phyloP scores from a whole-genome alignment of 352 stramenopile genomes.

The Peronosclerospora sorghi region DNA sequence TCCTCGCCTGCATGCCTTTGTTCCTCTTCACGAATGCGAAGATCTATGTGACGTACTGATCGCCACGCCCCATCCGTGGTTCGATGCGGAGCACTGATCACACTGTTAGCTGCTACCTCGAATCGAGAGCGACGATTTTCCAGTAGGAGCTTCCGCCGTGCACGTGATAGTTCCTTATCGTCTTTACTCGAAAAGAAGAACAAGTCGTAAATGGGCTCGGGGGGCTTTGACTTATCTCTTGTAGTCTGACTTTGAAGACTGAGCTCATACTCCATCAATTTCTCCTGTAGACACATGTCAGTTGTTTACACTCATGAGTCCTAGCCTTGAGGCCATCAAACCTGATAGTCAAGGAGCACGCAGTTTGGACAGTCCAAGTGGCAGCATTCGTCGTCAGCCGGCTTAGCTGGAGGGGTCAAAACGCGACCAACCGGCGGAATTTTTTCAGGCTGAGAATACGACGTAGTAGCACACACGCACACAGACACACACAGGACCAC shows the following conservation, averaged over 20 bases:
- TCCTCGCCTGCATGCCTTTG: slow-evolving; percentile 37
- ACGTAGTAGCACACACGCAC: too few relatives aligned
- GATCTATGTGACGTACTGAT: slow-evolving; percentile 63
- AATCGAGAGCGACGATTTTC: slow-evolving; percentile 36
- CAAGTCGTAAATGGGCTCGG: slow-evolving; percentile 36
- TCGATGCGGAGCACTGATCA: slow-evolving; percentile 49
- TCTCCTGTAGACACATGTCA: slow-evolving; percentile 32
- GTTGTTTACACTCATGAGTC: neutral
- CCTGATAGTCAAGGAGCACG: slow-evolving; percentile 78
- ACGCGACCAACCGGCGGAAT: slow-evolving; percentile 16
- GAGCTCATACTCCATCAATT: slow-evolving; percentile 75
- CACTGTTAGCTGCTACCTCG: slow-evolving; percentile 33
- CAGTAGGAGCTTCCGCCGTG: slow-evolving; percentile 22
- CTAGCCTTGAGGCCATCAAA: slow-evolving; percentile 12
- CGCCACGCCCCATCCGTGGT: slow-evolving; percentile 42
- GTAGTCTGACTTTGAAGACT: slow-evolving; percentile 27
- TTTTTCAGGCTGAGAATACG: slow-evolving; percentile 9
- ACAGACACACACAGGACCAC: neutral
- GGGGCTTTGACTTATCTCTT: slow-evolving; percentile 15
- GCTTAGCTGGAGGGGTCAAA: slow-evolving; percentile 45
- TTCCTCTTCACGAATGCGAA: slow-evolving; percentile 36
- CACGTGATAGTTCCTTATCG: slow-evolving; percentile 12
- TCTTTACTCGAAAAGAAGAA: slow-evolving; percentile 34
- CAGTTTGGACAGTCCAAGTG: slow-evolving; percentile 79
- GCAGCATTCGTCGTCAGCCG: slow-evolving; percentile 75